Evolutionary conservation across 2,329 filamentous ascomycete species (phyloP), one percentile per base, ranked within the genome.

Genomic region (Aspergillus tanneri): DNA sequence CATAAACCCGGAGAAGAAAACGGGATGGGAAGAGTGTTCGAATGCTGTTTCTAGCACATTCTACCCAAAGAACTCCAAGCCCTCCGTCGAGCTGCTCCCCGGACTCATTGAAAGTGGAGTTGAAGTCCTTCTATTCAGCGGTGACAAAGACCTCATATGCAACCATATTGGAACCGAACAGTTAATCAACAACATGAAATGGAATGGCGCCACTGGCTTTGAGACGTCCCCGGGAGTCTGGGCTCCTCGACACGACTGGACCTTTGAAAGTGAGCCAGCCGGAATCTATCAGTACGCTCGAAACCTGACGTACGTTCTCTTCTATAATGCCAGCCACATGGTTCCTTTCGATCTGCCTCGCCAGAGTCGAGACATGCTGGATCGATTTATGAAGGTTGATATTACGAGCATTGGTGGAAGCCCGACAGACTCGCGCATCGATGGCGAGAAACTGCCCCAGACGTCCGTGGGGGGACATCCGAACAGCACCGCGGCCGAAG

Each of bases 291-390:
- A 99, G 70, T 83, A 90, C 67, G 92, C 93, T 2, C 85, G 95
- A 56, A 99, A 99, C 71, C 74, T 99, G 52, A 96, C 93, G 1
- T 99, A 99, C 65, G 85, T 99, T 24, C 78, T 95, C 32, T 96
- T 97, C 72, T 89, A 95, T 76, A 95, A 99, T 69, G 85, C 90
- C 12, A 95, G 88, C 41, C 93, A 99, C 71, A 99, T 99, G 93
- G 93, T 99, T 1, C 95, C 93, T 1, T 97, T 93, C 64, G 92
- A 99, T 70, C 88, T 87, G 60, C 86, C 92, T 1, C 84, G 90
- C 39, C 86, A 90, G 52, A 87, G 85, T 16, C 83, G 92, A 53
- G 93, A 97, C 68, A 99, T 99, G 93, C 83, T 99, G 12, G 92
- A 99, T 70, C 87, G 93, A 32, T 96, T 99, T 73, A 90, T 97